phyloP scores from a whole-genome alignment of 108 stramenopile genomes.

The Nitzschia inconspicua region DNA sequence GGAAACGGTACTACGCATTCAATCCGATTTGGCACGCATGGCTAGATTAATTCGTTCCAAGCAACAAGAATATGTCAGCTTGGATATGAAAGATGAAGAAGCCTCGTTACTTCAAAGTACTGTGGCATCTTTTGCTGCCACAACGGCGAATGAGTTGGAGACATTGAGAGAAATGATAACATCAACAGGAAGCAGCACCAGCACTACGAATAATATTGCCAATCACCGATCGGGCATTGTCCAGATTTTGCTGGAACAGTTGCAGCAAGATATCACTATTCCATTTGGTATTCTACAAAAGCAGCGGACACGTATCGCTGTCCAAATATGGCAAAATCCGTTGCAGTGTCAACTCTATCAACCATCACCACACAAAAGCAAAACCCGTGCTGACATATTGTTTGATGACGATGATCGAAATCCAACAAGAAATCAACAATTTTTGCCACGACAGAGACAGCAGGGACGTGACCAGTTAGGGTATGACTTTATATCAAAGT shows the following conservation, averaged over 20 bases:
- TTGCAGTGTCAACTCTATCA: slow-evolving; percentile 35
- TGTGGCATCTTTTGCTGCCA: slow-evolving; percentile 76
- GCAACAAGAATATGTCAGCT: slow-evolving; percentile 25
- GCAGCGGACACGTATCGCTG: slow-evolving; percentile 42
- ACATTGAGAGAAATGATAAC: slow-evolving; percentile 60
- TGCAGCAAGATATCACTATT: slow-evolving; percentile 64
- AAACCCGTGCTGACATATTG: neutral
- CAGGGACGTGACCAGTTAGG: neutral
- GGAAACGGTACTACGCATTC: slow-evolving; percentile 40
- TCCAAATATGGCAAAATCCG: slow-evolving; percentile 52
- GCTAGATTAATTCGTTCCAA: slow-evolving; percentile 40
- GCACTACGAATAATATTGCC: slow-evolving; percentile 15
- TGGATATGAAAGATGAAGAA: slow-evolving; percentile 63
- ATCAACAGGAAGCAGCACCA: slow-evolving; percentile 11
- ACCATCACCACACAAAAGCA: neutral
- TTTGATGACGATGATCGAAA: slow-evolving; percentile 17
- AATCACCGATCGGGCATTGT: slow-evolving; percentile 72
- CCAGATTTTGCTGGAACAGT: slow-evolving; percentile 51
- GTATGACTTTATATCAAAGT: slow-evolving; percentile 13
- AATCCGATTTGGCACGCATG: slow-evolving; percentile 43
- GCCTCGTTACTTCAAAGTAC: slow-evolving; percentile 76
- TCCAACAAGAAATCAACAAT: slow-evolving; percentile 15
- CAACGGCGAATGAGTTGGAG: slow-evolving; percentile 79
- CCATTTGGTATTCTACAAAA: slow-evolving; percentile 66
- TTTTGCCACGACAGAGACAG: slow-evolving; percentile 8